phyloP scores from a whole-genome alignment of 345 rosid genomes.

The Alliaria petiolata region DNA sequence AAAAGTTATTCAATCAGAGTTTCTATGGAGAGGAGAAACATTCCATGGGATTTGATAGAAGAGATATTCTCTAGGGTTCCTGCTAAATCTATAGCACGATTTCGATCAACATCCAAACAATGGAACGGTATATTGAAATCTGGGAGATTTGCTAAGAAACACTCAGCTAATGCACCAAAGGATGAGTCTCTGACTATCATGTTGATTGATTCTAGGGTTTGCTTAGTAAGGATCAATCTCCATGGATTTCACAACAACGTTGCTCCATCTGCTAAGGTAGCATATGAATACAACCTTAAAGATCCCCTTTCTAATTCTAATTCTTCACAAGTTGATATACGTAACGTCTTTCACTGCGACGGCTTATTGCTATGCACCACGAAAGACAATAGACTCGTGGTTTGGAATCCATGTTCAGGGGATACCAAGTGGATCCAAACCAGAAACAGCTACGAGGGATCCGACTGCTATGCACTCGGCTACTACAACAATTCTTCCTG shows the following conservation, averaged over 20 bases:
- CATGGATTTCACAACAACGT: neutral
- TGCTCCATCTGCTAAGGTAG: neutral
- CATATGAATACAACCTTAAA: neutral
- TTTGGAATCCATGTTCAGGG: neutral
- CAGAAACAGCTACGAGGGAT: neutral
- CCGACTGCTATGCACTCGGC: neutral
- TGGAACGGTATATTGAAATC: neutral
- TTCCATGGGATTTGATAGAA: neutral
- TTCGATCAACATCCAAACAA: neutral
- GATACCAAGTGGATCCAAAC: neutral
- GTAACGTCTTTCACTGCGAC: neutral
- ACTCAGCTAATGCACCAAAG: neutral
- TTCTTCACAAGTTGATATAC: neutral
- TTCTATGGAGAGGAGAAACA: neutral
- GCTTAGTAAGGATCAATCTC: neutral
- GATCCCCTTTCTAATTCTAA: neutral
- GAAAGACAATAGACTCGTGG: neutral
- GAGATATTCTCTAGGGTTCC: slow-evolving; percentile 5
- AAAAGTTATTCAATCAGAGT: neutral
- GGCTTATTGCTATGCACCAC: neutral
- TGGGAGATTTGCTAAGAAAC: neutral
- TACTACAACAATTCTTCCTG: neutral
- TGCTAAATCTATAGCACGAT: neutral
- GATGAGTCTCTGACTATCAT: neutral
- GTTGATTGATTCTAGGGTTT: neutral